Conservation (phyloP, 1,284 basidiomycete species). For the Austroboletus novae-zelandiae region DNA sequence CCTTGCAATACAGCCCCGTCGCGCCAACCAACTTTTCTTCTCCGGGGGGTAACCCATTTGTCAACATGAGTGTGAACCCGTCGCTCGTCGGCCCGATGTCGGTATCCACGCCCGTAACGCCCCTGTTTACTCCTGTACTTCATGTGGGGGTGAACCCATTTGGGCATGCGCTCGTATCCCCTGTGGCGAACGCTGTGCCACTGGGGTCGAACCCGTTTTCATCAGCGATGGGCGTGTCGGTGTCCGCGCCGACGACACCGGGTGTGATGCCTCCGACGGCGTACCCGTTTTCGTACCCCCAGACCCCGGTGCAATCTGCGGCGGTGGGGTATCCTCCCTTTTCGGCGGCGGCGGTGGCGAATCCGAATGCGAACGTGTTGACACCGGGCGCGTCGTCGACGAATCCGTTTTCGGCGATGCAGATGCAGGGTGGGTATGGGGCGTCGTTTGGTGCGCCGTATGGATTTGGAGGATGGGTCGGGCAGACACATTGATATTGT, state of each 20-base stretch:
- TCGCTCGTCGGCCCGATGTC: constrained; percentile 6
- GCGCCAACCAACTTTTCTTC: constrained; percentile 4
- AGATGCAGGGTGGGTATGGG: constrained; percentile 7
- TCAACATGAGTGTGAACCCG: constrained; percentile 2
- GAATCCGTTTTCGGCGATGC: constrained; percentile 22
- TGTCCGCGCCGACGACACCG: constrained; percentile 11
- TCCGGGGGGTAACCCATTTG: constrained; percentile 9
- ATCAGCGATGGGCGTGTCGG: constrained; percentile 1
- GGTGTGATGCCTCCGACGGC: not conserved
- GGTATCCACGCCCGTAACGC: not conserved
- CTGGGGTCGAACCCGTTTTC: constrained; percentile 13
- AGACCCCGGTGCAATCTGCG: not conserved
- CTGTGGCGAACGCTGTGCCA: not conserved
- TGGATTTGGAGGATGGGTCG: no score
- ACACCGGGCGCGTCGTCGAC: not conserved
- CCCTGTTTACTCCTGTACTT: constrained; percentile 16
- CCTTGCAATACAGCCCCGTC: constrained; percentile 44
- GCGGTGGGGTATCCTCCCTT: constrained; percentile 1
- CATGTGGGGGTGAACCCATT: constrained; percentile 22
- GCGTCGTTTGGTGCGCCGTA: no score
- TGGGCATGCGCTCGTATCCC: constrained; percentile 4
- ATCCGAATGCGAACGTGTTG: constrained; percentile 8
- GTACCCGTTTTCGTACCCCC: not conserved
- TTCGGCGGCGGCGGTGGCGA: no score
- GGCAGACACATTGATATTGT: no score